Conservation (phyloP, 805 yeast species). For the Kurtzmaniella cleridarum region DNA sequence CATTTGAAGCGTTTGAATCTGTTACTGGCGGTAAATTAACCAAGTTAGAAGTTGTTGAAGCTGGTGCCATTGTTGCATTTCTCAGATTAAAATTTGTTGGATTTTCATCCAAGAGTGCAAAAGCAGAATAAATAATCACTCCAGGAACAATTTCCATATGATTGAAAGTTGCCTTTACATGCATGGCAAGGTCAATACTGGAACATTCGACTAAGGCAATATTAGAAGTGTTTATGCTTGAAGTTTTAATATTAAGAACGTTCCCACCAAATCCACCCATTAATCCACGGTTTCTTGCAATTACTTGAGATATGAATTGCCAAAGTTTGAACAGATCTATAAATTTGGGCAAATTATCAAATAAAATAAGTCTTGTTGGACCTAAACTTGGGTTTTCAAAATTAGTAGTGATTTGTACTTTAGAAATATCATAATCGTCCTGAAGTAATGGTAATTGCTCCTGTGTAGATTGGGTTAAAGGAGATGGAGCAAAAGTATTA, state of each 20-base stretch:
- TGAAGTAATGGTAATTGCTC: constrained; percentile 21
- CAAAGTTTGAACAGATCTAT: constrained; percentile 43
- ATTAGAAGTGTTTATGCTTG: constrained; percentile 16
- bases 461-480: neutral
- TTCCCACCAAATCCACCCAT: constrained; percentile 5
- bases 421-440: constrained; percentile 59
- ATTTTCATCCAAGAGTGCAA: constrained; percentile 62
- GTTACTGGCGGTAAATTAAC: constrained; percentile 17
- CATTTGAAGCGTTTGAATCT: neutral
- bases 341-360: constrained; percentile 78
- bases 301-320: constrained; percentile 16
- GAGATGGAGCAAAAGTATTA: neutral
- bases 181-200: constrained; percentile 68
- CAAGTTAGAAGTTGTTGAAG: constrained; percentile 16
- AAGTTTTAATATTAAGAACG: constrained; percentile 15
- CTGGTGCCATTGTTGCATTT: constrained; percentile 7
- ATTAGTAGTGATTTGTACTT: constrained; percentile 61
- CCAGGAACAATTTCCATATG: constrained; percentile 84
- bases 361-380: constrained; percentile 71
- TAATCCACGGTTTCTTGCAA: constrained; percentile 12
- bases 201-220: constrained; percentile 62
- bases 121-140: constrained; percentile 68
- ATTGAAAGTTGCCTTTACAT: constrained; percentile 70
- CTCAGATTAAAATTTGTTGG: neutral
- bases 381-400: constrained; percentile 65